A percentile compares a stretch with the other conserved stretches of the same genome.
Conservation (phyloP, 1,284 basidiomycete species). For the Cryptococcus wingfieldii region DNA sequence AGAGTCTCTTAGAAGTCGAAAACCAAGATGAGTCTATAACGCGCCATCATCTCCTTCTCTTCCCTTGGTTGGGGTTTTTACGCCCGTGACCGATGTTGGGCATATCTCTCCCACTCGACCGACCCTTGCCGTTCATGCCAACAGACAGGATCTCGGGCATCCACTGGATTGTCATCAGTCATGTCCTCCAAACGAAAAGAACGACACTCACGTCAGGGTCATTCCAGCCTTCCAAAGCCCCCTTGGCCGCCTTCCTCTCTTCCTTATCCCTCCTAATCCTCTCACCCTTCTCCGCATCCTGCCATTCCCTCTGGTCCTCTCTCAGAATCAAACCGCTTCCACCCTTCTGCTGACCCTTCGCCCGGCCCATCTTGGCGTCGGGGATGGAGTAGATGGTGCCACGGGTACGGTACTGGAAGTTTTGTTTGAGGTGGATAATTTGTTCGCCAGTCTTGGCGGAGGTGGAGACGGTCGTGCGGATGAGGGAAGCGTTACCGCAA, state of each 20-base stretch:
- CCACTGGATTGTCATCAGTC: constrained; percentile 53
- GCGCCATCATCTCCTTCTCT: constrained; percentile 20
- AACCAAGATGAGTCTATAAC: too few species aligned
- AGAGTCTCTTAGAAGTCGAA: too few species aligned
- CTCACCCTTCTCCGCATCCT: constrained; percentile 70
- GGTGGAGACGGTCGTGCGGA: constrained; percentile 86
- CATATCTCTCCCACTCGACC: constrained; percentile 60
- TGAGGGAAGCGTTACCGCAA: constrained; percentile 87
- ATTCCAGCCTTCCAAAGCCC: constrained; percentile 71
- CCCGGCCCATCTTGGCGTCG: constrained; percentile 79
- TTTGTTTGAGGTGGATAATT: constrained; percentile 83
- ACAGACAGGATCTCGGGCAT: constrained; percentile 76
- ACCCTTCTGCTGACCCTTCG: constrained; percentile 76
- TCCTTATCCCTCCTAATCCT: constrained; percentile 70
- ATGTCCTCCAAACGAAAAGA: not conserved
- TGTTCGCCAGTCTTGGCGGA: constrained; percentile 56
- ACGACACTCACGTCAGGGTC: constrained; percentile 68
- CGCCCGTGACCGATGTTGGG: constrained; percentile 77
- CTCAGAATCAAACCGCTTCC: constrained; percentile 67
- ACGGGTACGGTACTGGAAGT: constrained; percentile 89
- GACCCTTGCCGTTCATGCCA: constrained; percentile 68
- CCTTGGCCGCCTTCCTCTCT: constrained; percentile 65
- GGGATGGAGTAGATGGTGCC: constrained; percentile 94
- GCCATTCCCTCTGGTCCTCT: constrained; percentile 83
- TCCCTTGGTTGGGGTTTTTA: constrained; percentile 65